These are phyloP conservation scores for Aspergillus costaricaensis DNA, from an alignment of 2,329 filamentous ascomycete species.

Conservation along the genomic window DNA sequence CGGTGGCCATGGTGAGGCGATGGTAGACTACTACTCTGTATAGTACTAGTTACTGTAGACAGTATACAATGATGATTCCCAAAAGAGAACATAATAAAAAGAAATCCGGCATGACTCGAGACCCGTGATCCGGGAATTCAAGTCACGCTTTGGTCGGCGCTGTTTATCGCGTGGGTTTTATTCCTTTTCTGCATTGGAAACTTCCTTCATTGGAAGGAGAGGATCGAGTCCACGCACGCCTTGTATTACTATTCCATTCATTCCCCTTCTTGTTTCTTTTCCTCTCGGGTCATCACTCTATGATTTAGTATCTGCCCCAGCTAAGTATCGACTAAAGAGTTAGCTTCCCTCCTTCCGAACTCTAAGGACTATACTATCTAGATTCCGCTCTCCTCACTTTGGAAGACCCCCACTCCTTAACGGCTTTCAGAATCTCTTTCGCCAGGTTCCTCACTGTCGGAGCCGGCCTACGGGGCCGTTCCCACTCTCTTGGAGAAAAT, in stretches of 20 bases:
- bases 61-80: too few species aligned
- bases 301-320: neutral
- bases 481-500: slow-evolving; percentile 1
- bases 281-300: neutral
- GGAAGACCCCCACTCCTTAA: neutral
- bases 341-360: neutral
- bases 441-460: neutral
- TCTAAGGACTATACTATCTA: neutral
- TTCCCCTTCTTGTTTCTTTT: neutral
- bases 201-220: too few species aligned
- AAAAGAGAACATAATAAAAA: too few species aligned
- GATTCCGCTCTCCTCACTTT: neutral
- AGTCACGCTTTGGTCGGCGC: neutral
- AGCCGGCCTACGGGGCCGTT: neutral
- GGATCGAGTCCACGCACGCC: too few species aligned
- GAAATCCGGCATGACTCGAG: too few species aligned
- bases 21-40: too few species aligned
- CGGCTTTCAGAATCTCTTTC: neutral
- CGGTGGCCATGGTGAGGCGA: neutral
- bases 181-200: too few species aligned
- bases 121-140: neutral
- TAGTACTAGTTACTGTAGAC: too few species aligned
- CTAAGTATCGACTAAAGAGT: neutral
- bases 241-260: neutral
- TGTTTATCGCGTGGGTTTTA: slow-evolving; percentile 2